phyloP scores from a whole-genome alignment of 257 asterid genomes.

The Rauvolfia tetraphylla region DNA sequence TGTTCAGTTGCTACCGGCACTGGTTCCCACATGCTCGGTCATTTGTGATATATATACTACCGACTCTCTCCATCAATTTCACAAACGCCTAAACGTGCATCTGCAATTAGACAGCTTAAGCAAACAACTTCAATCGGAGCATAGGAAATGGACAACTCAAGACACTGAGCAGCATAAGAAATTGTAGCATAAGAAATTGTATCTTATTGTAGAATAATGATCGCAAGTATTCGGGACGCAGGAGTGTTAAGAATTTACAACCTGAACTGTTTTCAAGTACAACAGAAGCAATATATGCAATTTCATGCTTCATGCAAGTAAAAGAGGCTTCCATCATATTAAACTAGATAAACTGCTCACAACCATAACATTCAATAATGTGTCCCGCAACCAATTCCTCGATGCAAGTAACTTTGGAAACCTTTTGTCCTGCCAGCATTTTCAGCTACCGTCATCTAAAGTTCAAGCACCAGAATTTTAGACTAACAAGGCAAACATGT shows the following conservation, averaged over 20 bases:
- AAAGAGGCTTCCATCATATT: background rate
- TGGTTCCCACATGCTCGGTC: too few species aligned
- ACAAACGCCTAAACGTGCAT: background rate
- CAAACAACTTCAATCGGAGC: background rate
- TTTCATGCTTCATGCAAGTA: background rate
- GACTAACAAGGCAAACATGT: background rate
- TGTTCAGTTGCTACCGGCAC: too few species aligned
- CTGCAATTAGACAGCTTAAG: background rate
- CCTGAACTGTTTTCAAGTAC: background rate
- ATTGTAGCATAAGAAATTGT: background rate
- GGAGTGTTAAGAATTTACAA: background rate
- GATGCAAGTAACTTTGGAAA: background rate
- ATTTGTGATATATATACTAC: too few species aligned
- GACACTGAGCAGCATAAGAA: background rate
- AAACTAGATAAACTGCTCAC: background rate
- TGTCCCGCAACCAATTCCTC: background rate
- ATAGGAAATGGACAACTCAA: background rate
- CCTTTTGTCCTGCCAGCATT: background rate
- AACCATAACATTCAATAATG: background rate
- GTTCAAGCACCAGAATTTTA: background rate
- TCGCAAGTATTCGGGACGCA: background rate
- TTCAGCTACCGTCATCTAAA: background rate
- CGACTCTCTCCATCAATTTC: too few species aligned
- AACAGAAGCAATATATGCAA: background rate
- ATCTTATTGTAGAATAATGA: background rate